These are phyloP conservation scores for Agrocybe praecox DNA, from an alignment of 768 basidiomycete species.

Conservation along the genomic window DNA sequence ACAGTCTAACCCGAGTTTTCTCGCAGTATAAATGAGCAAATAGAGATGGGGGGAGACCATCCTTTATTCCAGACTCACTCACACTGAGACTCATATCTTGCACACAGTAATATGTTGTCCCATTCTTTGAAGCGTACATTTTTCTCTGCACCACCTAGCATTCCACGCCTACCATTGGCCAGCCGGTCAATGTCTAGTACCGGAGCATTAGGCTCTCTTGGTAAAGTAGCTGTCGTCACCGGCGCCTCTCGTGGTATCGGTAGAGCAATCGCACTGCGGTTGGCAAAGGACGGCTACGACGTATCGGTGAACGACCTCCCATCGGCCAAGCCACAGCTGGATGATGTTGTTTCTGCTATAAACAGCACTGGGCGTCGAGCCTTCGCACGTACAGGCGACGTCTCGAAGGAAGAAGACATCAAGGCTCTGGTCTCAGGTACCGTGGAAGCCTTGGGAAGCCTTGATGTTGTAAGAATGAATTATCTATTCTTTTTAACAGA, in stretches of 20 bases:
- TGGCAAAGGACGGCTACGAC: conserved; percentile 50
- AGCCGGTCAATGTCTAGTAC: background rate
- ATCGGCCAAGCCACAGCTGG: conserved; percentile 25
- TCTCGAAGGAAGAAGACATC: conserved; percentile 42
- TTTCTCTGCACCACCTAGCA: too few species aligned
- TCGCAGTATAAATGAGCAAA: too few species aligned
- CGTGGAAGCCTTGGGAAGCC: conserved; percentile 35
- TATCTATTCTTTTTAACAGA: background rate
- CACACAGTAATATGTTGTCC: too few species aligned
- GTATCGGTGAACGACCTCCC: conserved; percentile 46
- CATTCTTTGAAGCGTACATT: too few species aligned
- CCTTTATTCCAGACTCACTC: too few species aligned
- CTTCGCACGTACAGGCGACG: conserved; percentile 31
- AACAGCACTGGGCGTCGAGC: conserved; percentile 25
- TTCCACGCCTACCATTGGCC: too few species aligned
- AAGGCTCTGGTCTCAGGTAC: conserved; percentile 33
- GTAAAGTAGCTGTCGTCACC: conserved; percentile 30
- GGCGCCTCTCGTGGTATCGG: conserved; percentile 47
- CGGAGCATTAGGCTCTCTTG: background rate
- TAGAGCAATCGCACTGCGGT: conserved; percentile 44
- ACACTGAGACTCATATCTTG: too few species aligned
- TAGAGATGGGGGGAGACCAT: too few species aligned
- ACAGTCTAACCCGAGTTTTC: too few species aligned
- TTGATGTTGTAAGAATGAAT: conserved; percentile 44
- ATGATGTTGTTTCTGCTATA: conserved; percentile 27